Base-by-base conservation (phyloP, 768 basidiomycete species). In the Russula lepida region DNA sequence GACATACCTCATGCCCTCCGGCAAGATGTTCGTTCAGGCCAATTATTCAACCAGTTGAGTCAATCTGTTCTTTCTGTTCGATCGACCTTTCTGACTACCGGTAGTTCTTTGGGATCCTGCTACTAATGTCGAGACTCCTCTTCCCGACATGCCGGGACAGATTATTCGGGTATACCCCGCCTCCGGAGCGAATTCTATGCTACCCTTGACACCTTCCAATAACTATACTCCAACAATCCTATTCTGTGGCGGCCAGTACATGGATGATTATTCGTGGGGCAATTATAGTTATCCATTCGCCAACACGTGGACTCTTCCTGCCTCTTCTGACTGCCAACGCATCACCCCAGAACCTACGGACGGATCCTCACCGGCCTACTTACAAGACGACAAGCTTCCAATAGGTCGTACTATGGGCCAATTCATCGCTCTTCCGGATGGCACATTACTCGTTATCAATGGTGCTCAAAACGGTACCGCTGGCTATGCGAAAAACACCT, bases 241-340 rank as follows among this genome's bases (percentile, higher is more conserved):
- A 47, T 95, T 98, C 74, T 98, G 95, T 65, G 95, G 95, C 53
- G 95, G 95, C 28, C 82, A 83, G 9, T 79, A 88, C 70, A 86
- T 95, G 81, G 76, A 84, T 3, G 85, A 83, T 17, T 76, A 78
- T 8, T 76, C 76, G 48, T 95, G 85, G 76, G 92, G 92, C 52
- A 81, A 91, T 72, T 93, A 92, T 69, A 77, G 83, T 2, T 81
- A 74, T 71, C 88, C 91, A 6, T 79, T 76, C 63, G 82, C 83
- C 71, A 81, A 92, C 72, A 89, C 88, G 1, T 90, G 83, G 83
- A 73, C 79, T 1, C 79, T 83, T 64, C 86, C 86, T 1, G 81
- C 89, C 1, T 88, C 86, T 3, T 65, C 71, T 17, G 86, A 89
- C 68, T 92, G 89, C 71, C 89, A 89, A 61, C 80, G 88, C 30